Evolutionary conservation across 805 yeast species (phyloP).

Genomic region (Wickerhamiella azyma): DNA sequence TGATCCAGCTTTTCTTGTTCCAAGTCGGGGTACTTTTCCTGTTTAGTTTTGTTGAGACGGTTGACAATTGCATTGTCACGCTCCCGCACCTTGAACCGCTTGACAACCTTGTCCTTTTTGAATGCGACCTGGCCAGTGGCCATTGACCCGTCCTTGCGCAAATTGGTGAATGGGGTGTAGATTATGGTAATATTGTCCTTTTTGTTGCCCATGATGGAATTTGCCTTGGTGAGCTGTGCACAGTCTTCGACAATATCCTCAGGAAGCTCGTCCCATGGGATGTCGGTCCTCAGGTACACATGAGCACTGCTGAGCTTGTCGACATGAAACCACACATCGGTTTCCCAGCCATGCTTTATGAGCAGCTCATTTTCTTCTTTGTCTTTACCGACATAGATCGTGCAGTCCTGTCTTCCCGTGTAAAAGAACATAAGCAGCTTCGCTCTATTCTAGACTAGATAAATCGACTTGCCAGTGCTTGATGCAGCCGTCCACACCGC

Average conservation of each 20-base stretch:
- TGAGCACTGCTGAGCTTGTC: conserved; percentile 69
- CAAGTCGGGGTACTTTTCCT: conserved; percentile 40
- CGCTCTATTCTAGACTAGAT: conserved; percentile 1
- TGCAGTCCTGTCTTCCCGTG: conserved; percentile 2
- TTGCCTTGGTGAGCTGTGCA: conserved; percentile 63
- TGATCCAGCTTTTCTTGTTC: conserved; percentile 30
- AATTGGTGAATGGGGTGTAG: conserved; percentile 61
- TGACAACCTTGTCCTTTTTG: conserved; percentile 42
- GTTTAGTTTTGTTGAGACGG: conserved; percentile 48
- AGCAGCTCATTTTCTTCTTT: conserved; percentile 53
- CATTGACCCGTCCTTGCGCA: conserved; percentile 56
- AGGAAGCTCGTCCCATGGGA: conserved; percentile 40
- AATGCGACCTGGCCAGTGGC: conserved; percentile 69
- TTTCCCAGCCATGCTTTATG: conserved; percentile 49
- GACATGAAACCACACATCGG: conserved; percentile 66
- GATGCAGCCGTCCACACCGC: conserved; percentile 71
- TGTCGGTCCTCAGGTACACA: conserved; percentile 40
- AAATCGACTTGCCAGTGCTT: conserved; percentile 45
- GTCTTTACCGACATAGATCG: conserved; percentile 57
- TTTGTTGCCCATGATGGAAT: conserved; percentile 65
- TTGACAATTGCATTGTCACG: conserved; percentile 49
- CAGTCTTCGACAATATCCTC: conserved; percentile 39
- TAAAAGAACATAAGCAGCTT: conserved; percentile 1
- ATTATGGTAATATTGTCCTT: conserved; percentile 50
- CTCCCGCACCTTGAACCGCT: conserved; percentile 38